Conservation (phyloP, 805 yeast genomes). For the Kluyveromyces nonfermentans region DNA sequence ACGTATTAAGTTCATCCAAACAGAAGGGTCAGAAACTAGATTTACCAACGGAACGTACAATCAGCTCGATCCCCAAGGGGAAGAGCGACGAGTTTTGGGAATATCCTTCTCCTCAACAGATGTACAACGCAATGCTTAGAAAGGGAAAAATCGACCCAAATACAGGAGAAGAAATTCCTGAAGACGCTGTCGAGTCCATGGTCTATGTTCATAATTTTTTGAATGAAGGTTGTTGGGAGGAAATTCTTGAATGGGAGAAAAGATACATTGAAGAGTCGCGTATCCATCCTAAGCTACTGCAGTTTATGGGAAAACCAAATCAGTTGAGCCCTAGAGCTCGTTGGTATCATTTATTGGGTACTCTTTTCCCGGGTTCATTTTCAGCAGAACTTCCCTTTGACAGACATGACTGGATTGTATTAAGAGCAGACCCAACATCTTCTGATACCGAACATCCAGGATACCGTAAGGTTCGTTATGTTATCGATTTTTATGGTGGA, state of each 20-base stretch:
- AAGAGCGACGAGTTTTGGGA: constrained; percentile 88
- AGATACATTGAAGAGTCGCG: constrained; percentile 48
- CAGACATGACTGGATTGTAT: constrained; percentile 97
- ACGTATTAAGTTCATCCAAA: constrained; percentile 45
- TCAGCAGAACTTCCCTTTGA: constrained; percentile 86
- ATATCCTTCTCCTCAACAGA: constrained; percentile 98
- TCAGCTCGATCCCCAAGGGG: constrained; percentile 85
- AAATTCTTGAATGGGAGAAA: constrained; percentile 85
- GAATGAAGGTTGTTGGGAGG: constrained; percentile 97
- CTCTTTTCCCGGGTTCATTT: constrained; percentile 61
- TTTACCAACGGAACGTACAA: constrained; percentile 74
- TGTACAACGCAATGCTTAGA: constrained; percentile 94
- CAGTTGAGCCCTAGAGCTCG: constrained; percentile 82
- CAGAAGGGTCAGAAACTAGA: constrained; percentile 74
- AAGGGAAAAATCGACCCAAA: constrained; percentile 58
- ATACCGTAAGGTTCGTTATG: constrained; percentile 76
- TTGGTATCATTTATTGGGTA: constrained; percentile 53
- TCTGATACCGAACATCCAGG: constrained; percentile 27
- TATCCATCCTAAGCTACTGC: constrained; percentile 63
- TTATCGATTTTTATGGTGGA: constrained; percentile 93
- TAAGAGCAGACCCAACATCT: constrained; percentile 44
- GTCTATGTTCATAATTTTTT: constrained; percentile 93
- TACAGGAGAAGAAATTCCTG: constrained; percentile 68
- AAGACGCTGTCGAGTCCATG: constrained; percentile 94
- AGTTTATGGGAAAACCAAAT: constrained; percentile 88